Evolutionary conservation across 805 yeast species (phyloP), one percentile per base, ranked within the genome.

Genomic region (Kazachstania psychrophila): DNA sequence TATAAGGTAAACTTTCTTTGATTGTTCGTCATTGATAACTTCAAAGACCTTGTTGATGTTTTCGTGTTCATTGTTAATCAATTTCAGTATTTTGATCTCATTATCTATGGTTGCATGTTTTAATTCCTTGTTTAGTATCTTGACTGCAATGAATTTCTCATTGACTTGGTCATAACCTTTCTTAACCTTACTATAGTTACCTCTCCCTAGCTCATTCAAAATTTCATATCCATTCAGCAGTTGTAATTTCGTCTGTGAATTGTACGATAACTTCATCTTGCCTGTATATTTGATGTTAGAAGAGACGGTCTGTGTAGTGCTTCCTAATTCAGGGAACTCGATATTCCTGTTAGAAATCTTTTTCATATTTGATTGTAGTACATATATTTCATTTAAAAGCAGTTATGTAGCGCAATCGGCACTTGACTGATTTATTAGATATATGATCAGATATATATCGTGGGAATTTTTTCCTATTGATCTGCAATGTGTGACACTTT

Each of bases 111-210:
- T 80, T 34, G 76, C 83, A 43, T 84, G 94, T 51, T 80, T 31
- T 12, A 12, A 17, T 11, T 7, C 6, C 17, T 96, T 70, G 60
- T 85, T 88, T 30, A 92, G 86, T 35, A 92, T 84, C 56, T 92
- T 92, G 38, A 92, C 87, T 3, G 98, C 98, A n/a, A 86, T 95
- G 23, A 75, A 64, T 45, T 72, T 77, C 31, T 71, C 66, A 5
- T 68, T 60, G n/a, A 72, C 67, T 37, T 79, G 60, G 54, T 88
- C 89, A 41, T 73, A 73, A 0, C 94, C 98, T 14, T 92, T 68
- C 57, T 92, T 92, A 29, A 92, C 98, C 58, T 86, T 89, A n/a
- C 98, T 97, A 61, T 89, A 97, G 58, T 88, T 95, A n/a, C 98
- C 98, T 24, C 83, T 70, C 9, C 98, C 98, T 20, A 92, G 68